Conservation (phyloP, 140 eudicot species). For the Stevia rebaudiana region DNA sequence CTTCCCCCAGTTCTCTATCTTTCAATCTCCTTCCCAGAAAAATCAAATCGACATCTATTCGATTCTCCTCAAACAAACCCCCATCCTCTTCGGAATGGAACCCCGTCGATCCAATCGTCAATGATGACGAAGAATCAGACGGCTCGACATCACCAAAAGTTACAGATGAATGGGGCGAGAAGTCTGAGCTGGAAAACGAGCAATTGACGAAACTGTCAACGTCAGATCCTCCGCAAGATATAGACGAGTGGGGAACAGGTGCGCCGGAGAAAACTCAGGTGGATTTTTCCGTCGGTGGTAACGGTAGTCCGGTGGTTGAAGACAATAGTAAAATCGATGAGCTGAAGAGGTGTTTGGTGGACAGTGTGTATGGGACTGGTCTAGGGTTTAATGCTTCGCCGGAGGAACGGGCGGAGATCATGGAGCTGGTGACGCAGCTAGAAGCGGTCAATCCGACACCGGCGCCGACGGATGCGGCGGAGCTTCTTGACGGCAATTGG, state of each 20-base stretch:
- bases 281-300: constrained; percentile 23
- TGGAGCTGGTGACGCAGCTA: constrained; percentile 64
- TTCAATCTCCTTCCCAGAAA: constrained; percentile 19
- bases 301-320: constrained; percentile 37
- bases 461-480: constrained; percentile 61
- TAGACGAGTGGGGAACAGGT: constrained; percentile 75
- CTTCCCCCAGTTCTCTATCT: constrained; percentile 10
- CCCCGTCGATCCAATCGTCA: constrained; percentile 33
- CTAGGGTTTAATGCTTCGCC: constrained; percentile 71
- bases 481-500: constrained; percentile 92
- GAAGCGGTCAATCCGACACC: constrained; percentile 80
- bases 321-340: constrained; percentile 33
- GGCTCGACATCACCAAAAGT: constrained; percentile 1
- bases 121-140: constrained; percentile 48
- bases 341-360: constrained; percentile 77
- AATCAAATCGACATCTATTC: constrained; percentile 18
- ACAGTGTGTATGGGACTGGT: constrained; percentile 76
- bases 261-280: background rate
- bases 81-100: constrained; percentile 30
- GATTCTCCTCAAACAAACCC: constrained; percentile 38
- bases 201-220: constrained; percentile 39
- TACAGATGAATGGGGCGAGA: constrained; percentile 93
- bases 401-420: constrained; percentile 81
- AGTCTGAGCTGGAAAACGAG: constrained; percentile 62
- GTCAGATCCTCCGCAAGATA: constrained; percentile 67